Conservation (phyloP, 163 green algal genomes). For the Scenedesmus sp. region DNA sequence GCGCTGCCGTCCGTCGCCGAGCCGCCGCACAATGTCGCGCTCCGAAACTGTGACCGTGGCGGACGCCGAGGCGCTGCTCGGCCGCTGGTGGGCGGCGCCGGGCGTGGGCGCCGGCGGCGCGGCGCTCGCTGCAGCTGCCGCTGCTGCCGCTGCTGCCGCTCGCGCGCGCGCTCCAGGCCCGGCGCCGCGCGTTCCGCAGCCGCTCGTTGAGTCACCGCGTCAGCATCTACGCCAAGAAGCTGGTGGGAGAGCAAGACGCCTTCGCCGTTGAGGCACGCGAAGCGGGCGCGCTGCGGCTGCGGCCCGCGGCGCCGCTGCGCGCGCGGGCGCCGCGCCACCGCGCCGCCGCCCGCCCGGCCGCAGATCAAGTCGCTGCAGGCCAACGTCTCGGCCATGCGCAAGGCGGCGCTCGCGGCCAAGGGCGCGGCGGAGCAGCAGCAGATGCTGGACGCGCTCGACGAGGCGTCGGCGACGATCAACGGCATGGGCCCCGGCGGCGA, state of each 20-base stretch:
- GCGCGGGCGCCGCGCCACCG: too few relatives aligned
- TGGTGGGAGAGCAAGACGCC: slow-evolving; percentile 41
- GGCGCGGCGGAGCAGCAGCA: slow-evolving; percentile 23
- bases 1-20: too few relatives aligned
- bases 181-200: too few relatives aligned
- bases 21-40: too few relatives aligned
- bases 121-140: too few relatives aligned
- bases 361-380: slow-evolving; percentile 46
- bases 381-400: slow-evolving; percentile 19
- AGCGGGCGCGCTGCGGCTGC: neutral
- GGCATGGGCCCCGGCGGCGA: slow-evolving; percentile 40
- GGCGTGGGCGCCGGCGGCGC: too few relatives aligned
- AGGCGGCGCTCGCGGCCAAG: neutral
- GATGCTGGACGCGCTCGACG: slow-evolving; percentile 20
- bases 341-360: too few relatives aligned
- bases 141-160: too few relatives aligned
- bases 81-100: neutral
- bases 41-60: neutral
- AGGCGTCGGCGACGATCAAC: slow-evolving; percentile 32
- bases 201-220: slow-evolving; percentile 31
- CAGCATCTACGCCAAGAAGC: slow-evolving; percentile 37
- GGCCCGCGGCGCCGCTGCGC: too few relatives aligned
- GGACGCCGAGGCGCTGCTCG: slow-evolving; percentile 20
- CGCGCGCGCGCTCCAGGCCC: too few relatives aligned
- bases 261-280: slow-evolving; percentile 35